phyloP scores from a whole-genome alignment of 129 eudicot genomes.

The Artemisia argyi region DNA sequence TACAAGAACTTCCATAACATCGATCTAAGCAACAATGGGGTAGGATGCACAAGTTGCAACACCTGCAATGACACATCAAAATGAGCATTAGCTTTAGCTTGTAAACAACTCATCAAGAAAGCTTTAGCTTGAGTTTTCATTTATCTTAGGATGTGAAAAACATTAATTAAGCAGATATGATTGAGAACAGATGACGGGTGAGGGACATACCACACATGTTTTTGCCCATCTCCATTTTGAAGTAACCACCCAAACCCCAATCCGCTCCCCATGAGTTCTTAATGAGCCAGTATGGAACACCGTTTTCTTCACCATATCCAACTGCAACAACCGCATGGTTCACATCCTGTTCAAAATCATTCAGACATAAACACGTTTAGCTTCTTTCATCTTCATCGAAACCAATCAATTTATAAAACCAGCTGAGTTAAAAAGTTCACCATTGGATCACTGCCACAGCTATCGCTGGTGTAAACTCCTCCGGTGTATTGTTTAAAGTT shows the following conservation, averaged over 20 bases:
- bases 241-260: constrained; percentile 95
- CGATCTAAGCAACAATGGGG: constrained; percentile 66
- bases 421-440: constrained; percentile 32
- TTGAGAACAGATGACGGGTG: neutral
- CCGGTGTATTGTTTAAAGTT: constrained; percentile 55
- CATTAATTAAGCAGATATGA: neutral
- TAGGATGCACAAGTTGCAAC: constrained; percentile 98
- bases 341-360: constrained; percentile 69
- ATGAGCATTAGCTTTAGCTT: constrained; percentile 2
- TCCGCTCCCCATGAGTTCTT: constrained; percentile 99
- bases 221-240: constrained; percentile 98
- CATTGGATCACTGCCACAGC: constrained; percentile 81
- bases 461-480: constrained; percentile 83
- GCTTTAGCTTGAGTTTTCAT: neutral
- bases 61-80: constrained; percentile 51
- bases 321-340: constrained; percentile 99
- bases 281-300: constrained; percentile 88
- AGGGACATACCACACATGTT: constrained; percentile 94
- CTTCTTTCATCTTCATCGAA: too few relatives aligned
- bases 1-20: constrained; percentile 1
- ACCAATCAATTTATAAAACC: neutral
- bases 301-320: constrained; percentile 96
- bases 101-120: neutral
- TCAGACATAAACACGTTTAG: neutral
- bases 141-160: neutral